Evolutionary conservation across 495 filamentous ascomycete species (phyloP).

Genomic region (Penicillium desertorum): DNA sequence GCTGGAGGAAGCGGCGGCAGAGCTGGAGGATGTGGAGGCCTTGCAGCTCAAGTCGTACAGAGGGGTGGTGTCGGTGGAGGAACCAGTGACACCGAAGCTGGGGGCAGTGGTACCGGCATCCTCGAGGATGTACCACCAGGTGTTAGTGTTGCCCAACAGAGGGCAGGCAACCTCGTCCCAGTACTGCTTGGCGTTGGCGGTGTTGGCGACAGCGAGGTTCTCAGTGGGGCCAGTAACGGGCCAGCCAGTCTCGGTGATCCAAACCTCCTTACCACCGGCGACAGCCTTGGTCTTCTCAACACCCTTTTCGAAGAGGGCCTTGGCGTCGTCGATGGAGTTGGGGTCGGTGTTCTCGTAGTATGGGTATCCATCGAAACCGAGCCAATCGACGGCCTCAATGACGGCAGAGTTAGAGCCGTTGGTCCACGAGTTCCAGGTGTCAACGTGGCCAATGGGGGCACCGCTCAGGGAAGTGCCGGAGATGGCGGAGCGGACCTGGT

Average conservation of each 20-base stretch:
- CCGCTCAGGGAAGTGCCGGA: constrained; percentile 54
- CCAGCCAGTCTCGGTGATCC: constrained; percentile 91
- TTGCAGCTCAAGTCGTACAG: constrained; percentile 65
- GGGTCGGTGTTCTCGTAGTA: constrained; percentile 70
- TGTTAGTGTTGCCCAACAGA: constrained; percentile 65
- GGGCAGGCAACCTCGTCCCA: constrained; percentile 78
- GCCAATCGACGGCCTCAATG: constrained; percentile 67
- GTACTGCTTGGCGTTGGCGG: constrained; percentile 71
- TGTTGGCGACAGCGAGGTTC: constrained; percentile 60
- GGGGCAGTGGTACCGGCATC: constrained; percentile 59
- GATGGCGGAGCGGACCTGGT: constrained; percentile 59
- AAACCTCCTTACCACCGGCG: constrained; percentile 67
- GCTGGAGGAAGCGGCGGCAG: constrained; percentile 22
- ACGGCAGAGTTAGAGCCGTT: constrained; percentile 70
- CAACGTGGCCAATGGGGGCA: constrained; percentile 76
- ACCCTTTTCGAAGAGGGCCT: constrained; percentile 62
- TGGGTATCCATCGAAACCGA: constrained; percentile 75
- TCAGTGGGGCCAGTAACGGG: constrained; percentile 65
- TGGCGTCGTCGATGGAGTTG: constrained; percentile 64
- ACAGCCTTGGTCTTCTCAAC: constrained; percentile 56
- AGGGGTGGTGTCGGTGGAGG: constrained; percentile 55
- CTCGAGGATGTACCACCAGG: constrained; percentile 74
- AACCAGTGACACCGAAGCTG: constrained; percentile 66
- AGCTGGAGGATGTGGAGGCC: constrained; percentile 23
- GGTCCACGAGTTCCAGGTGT: constrained; percentile 88